These are phyloP conservation scores for Chondrus crispus DNA, from an alignment of 23 red algal species.

Conservation along the genomic window DNA sequence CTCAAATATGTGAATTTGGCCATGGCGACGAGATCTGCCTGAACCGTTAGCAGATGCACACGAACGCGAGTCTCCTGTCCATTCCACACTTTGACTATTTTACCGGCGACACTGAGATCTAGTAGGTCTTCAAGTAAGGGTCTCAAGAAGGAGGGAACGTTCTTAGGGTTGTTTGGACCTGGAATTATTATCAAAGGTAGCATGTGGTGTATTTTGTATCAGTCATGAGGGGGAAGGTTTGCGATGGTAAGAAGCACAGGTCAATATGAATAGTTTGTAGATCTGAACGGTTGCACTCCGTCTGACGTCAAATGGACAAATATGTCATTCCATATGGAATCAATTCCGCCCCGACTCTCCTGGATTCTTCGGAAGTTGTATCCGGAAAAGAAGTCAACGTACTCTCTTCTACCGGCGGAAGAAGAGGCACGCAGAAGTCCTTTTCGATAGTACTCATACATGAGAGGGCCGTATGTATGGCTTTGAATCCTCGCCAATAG, in stretches of 20 bases:
- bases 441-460: neutral
- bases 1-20: neutral
- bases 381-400: neutral
- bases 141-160: neutral
- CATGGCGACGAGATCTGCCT: neutral
- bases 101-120: neutral
- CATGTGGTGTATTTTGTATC: neutral
- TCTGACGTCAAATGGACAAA: neutral
- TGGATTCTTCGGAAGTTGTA: too few relatives aligned
- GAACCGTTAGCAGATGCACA: neutral
- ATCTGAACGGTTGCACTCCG: neutral
- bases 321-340: neutral
- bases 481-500: neutral
- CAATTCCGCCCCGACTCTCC: neutral
- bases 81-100: slow-evolving; percentile 5
- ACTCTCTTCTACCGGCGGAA: too few relatives aligned
- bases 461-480: neutral
- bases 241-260: neutral
- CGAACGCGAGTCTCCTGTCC: neutral
- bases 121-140: neutral
- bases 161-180: neutral
- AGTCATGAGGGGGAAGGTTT: neutral
- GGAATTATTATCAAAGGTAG: neutral
- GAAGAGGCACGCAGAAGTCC: neutral
- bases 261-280: neutral